phyloP scores from a whole-genome alignment of 352 stramenopile genomes.

The Globisporangium barbulae region DNA sequence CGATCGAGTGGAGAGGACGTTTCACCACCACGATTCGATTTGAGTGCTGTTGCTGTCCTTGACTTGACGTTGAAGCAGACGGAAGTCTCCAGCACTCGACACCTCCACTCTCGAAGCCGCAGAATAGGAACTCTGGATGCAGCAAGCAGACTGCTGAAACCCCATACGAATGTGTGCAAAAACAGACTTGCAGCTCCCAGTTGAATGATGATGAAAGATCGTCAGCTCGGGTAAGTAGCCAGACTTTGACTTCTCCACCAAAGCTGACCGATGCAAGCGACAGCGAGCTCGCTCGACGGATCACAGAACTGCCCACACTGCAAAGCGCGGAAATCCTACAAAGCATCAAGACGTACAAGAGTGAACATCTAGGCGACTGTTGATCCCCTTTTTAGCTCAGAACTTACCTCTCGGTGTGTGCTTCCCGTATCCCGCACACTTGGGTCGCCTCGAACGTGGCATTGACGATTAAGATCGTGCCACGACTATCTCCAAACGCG shows the following conservation, averaged over 20 bases:
- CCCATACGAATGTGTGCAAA: slow-evolving; percentile 35
- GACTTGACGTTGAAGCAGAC: slow-evolving; percentile 5
- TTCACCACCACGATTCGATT: slow-evolving; percentile 39
- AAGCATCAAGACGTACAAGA: background rate
- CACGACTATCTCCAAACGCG: slow-evolving; percentile 12
- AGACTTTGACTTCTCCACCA: slow-evolving; percentile 48
- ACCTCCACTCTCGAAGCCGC: slow-evolving; percentile 42
- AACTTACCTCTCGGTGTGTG: slow-evolving; percentile 10
- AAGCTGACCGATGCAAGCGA: slow-evolving; percentile 30
- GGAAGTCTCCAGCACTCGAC: slow-evolving; percentile 54
- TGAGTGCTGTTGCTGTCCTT: slow-evolving; percentile 19
- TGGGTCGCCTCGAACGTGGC: slow-evolving; percentile 6
- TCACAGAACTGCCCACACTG: background rate
- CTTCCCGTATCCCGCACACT: slow-evolving; percentile 7
- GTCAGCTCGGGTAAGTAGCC: slow-evolving; percentile 20
- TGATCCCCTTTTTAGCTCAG: background rate
- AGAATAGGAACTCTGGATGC: slow-evolving; percentile 43
- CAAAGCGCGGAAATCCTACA: slow-evolving; percentile 15
- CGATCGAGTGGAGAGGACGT: slow-evolving; percentile 38
- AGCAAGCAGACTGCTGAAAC: slow-evolving; percentile 33
- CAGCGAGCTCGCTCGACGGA: background rate
- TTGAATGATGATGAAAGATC: background rate
- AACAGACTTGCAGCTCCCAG: slow-evolving; percentile 45
- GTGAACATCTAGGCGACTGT: background rate
- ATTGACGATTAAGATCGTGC: slow-evolving; percentile 8